Base-by-base conservation (phyloP, 805 yeast genomes). In the Metschnikowia matae region DNA sequence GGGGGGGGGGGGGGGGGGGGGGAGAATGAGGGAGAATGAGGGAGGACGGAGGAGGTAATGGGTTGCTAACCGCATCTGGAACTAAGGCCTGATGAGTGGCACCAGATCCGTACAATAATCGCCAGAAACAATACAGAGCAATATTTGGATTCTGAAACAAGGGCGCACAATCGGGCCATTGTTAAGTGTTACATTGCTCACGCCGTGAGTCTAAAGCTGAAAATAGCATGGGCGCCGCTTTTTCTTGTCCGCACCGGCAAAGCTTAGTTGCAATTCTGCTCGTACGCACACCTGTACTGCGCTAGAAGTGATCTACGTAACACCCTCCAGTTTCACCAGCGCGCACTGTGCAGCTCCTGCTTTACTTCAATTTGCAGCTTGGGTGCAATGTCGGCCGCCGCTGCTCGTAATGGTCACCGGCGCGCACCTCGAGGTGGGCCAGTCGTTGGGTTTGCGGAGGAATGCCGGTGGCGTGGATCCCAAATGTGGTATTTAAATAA, bases 341-440 rank as follows among this genome's bases (percentile, higher is more conserved):
- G 45, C 38, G 45, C 45, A 20, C 32, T 42, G 45, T 42, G 38
- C 45, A 23, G 45, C 38, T 10, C 37, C 26, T 42, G 36, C 37
- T 33, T 31, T 41, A n/a, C 20, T 42, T 33, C 45, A 42, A 32
- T 42, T 42, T 42, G 45, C 45, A 42, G 45, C 38, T 32, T 42
- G 15, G 33, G 43, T 10, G 43, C 43, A 40, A 21, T 26, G 43
- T 40, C 45, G 45, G 38, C 45, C 36, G 26, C 38, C 21, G 37
- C 38, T 33, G 38, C 38, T 33, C 33, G 18, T 33, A 20, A 33
- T 14, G 37, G 34, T 29, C 21, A 15, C 7, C 36, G 10, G 36
- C 45, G 38, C 45, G 45, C 45, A 42, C 21, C 45, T 33, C 45
- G 45, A 42, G 26, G 43, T 40, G 34, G 40, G 32, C 41, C 41